phyloP scores from a whole-genome alignment of 352 stramenopile species.

The Phytophthora megakarya region DNA sequence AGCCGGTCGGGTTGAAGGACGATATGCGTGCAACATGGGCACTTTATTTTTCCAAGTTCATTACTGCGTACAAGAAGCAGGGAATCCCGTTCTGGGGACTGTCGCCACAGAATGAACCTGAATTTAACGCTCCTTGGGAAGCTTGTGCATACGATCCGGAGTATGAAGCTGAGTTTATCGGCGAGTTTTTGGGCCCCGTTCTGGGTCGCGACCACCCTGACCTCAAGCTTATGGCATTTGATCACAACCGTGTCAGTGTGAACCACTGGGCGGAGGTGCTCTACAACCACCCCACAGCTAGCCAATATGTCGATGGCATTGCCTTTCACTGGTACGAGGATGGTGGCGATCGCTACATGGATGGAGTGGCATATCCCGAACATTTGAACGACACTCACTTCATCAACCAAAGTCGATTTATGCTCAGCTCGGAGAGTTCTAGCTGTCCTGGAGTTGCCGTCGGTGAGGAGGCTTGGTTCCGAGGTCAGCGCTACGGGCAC shows the following conservation, averaged over 20 bases:
- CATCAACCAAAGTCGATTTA: conserved; percentile 60
- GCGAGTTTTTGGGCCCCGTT: conserved; percentile 77
- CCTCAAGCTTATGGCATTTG: conserved; percentile 92
- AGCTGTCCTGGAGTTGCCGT: conserved; percentile 71
- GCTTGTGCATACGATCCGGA: conserved; percentile 54
- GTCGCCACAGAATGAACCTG: conserved; percentile 92
- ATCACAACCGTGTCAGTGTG: conserved; percentile 89
- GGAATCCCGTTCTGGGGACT: conserved; percentile 87
- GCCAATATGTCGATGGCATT: conserved; percentile 87
- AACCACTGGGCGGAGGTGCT: conserved; percentile 71
- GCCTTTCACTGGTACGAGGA: conserved; percentile 91
- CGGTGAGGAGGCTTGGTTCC: conserved; percentile 73
- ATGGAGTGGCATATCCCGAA: conserved; percentile 77
- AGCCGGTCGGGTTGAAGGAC: conserved; percentile 51
- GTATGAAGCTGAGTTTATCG: conserved; percentile 77
- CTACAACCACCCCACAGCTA: conserved; percentile 58
- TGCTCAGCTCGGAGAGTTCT: conserved; percentile 71
- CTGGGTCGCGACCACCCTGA: conserved; percentile 66
- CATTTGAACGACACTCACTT: conserved; percentile 81
- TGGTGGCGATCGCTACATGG: conserved; percentile 54
- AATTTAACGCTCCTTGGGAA: conserved; percentile 75
- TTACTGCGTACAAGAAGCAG: conserved; percentile 87
- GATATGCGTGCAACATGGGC: conserved; percentile 79
- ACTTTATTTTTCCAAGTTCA: conserved; percentile 93
- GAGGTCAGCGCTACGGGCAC: conserved; percentile 84